These are phyloP conservation scores for Trametes sp. DNA, from an alignment of 1,284 basidiomycete genomes.

Conservation along the genomic window DNA sequence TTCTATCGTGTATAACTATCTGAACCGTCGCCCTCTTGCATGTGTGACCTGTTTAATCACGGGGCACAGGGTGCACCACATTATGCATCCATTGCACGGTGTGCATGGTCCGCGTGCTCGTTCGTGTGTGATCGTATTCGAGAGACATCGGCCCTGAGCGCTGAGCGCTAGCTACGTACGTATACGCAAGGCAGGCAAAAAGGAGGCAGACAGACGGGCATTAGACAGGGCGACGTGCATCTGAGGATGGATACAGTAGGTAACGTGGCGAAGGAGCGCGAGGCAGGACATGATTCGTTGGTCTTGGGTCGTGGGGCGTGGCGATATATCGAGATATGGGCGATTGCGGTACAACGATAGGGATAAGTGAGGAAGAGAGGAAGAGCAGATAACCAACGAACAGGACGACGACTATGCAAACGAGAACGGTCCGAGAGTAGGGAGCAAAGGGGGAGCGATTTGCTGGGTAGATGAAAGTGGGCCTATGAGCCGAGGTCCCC, in stretches of 20 bases:
- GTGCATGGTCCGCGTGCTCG: too few relatives aligned
- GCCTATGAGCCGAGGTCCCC: constrained; percentile 58
- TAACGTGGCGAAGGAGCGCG: neutral
- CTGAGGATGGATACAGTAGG: neutral
- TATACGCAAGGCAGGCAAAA: neutral
- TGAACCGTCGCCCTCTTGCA: too few relatives aligned
- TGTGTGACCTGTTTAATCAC: too few relatives aligned
- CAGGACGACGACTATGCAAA: neutral
- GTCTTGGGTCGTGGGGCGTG: neutral
- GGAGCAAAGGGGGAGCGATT: neutral
- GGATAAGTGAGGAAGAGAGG: constrained; percentile 14
- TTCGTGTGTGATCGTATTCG: neutral
- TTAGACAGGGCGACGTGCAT: neutral
- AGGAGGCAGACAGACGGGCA: neutral
- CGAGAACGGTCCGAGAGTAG: neutral
- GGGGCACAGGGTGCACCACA: too few relatives aligned
- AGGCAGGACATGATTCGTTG: neutral
- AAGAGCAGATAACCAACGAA: neutral
- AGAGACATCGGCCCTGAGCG: neutral
- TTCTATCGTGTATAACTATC: too few relatives aligned
- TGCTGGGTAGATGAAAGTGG: neutral
- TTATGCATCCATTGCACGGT: too few relatives aligned
- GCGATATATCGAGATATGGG: neutral
- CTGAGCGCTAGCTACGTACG: neutral
- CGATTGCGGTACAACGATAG: constrained; percentile 23